These are phyloP conservation scores for Patellaria atrata DNA, from an alignment of 495 filamentous ascomycete species.

Conservation along the genomic window DNA sequence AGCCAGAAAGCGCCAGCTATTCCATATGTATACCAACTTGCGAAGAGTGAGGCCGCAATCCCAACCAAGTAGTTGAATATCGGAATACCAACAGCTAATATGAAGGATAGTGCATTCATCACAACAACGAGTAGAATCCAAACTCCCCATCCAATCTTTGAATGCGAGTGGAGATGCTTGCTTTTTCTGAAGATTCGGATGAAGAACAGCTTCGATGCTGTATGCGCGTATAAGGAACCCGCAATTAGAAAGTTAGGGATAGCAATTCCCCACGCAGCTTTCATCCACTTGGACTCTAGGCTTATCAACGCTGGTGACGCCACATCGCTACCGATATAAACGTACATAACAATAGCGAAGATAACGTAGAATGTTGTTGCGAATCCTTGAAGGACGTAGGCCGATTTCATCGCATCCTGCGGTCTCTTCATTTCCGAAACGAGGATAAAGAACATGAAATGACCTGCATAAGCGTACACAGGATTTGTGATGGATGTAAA, in stretches of 20 bases:
- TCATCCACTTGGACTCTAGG: slow-evolving; percentile 32
- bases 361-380: slow-evolving; percentile 40
- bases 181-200: slow-evolving; percentile 33
- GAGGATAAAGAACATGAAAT: slow-evolving; percentile 41
- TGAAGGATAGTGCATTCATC: slow-evolving; percentile 34
- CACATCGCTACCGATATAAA: slow-evolving; percentile 36
- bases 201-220: slow-evolving; percentile 38
- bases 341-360: slow-evolving; percentile 38
- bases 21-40: slow-evolving; percentile 26
- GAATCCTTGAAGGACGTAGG: slow-evolving; percentile 31
- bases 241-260: slow-evolving; percentile 36
- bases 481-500: slow-evolving; percentile 32
- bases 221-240: slow-evolving; percentile 38
- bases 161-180: slow-evolving; percentile 35
- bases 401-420: slow-evolving; percentile 41
- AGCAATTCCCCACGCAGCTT: slow-evolving; percentile 36
- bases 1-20: slow-evolving; percentile 25
- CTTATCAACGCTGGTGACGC: slow-evolving; percentile 38
- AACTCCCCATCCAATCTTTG: slow-evolving; percentile 34
- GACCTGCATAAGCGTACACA: slow-evolving; percentile 31
- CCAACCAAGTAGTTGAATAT: slow-evolving; percentile 41
- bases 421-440: slow-evolving; percentile 45
- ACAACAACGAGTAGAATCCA: slow-evolving; percentile 33
- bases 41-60: slow-evolving; percentile 31
- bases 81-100: slow-evolving; percentile 38